Evolutionary conservation across 2,329 filamentous ascomycete species (phyloP).

Genomic region (Tolypocladium ophioglossoides): DNA sequence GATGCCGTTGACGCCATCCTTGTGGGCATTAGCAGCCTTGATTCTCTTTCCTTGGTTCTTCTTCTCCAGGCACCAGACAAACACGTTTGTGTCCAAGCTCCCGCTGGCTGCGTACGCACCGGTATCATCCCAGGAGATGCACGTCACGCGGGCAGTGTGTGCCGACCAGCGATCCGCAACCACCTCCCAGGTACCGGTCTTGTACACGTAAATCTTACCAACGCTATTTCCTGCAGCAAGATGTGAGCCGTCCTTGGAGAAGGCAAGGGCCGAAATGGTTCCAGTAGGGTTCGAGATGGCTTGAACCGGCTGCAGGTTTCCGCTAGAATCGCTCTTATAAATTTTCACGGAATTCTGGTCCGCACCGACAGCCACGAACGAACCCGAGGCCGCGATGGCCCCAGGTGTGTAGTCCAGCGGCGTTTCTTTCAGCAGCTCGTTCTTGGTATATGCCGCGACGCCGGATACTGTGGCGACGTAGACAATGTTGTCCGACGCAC

Average conservation of each 20-base stretch:
- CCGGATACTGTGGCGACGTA: conserved; percentile 47
- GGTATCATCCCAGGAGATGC: conserved; percentile 64
- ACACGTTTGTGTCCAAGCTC: conserved; percentile 81
- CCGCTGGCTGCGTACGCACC: conserved; percentile 76
- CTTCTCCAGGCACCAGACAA: conserved; percentile 78
- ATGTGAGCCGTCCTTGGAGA: conserved; percentile 66
- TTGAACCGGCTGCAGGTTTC: conserved; percentile 41
- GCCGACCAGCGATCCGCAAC: conserved; percentile 65
- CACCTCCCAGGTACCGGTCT: conserved; percentile 50
- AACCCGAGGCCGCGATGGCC: conserved; percentile 58
- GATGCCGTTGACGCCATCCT: conserved; percentile 87
- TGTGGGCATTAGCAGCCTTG: conserved; percentile 82
- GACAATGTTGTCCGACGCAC: conserved; percentile 38
- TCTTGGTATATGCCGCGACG: conserved; percentile 45
- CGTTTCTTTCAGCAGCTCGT: conserved; percentile 47
- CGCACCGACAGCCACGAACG: conserved; percentile 63
- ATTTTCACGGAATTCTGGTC: conserved; percentile 66
- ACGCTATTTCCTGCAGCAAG: conserved; percentile 74
- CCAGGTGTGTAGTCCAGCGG: conserved; percentile 56
- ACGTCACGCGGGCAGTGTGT: conserved; percentile 47
- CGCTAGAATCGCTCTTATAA: conserved; percentile 47
- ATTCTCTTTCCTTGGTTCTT: conserved; percentile 72
- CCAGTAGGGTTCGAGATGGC: conserved; percentile 60
- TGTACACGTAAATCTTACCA: conserved; percentile 81
- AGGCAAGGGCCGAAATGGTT: conserved; percentile 68